Evolutionary conservation across 208 protist genomes (phyloP), one percentile per base, ranked within the genome.

Genomic region (Crithidia mellificae): DNA sequence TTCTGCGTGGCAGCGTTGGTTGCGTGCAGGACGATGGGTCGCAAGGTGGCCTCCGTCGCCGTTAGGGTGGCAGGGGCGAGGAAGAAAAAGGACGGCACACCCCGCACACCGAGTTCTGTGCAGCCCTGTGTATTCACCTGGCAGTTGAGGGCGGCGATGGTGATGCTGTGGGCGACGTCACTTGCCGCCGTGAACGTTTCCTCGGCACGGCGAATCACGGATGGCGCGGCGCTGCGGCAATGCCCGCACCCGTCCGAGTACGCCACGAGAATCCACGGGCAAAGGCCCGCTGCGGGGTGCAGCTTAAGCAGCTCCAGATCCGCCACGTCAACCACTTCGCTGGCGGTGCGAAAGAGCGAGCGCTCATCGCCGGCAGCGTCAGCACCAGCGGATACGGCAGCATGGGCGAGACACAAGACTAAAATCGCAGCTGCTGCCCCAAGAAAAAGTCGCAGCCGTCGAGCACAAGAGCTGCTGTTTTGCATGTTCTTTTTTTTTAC

Each of bases 261-360:
- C 41, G 86, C 80, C 5, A 86, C 53, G 9, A 92, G 41, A 4
- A 89, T 41, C 83, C 81, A 87, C n/a, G 83, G 83, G 61, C 87
- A 92, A 6, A 81, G 6, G 39, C 84, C 72, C 3, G 81, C 57
- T 8, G 77, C 56, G n/a, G 64, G 20, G 24, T 78, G 56, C 20
- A 80, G 32, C 2, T 14, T 39, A 0, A 38, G 6, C 34, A 84
- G 76, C 0, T 74, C 12, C 52, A 61, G 65, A 36, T 46, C 36
- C 5, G 2, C 29, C 15, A 77, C 14, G 27, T 77, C 68, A 6
- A 76, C 38, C 15, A 74, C 53, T 47, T 62, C 57, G 9, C 36
- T 55, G 22, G 63, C 41, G n/a, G 27, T 61, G 14, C 24, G 38
- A 22, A 66, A 76, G 22, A 76, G 67, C 5, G 71, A 66, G 19